Conservation (phyloP, 257 asterid species). For the Jasminum sambac region DNA sequence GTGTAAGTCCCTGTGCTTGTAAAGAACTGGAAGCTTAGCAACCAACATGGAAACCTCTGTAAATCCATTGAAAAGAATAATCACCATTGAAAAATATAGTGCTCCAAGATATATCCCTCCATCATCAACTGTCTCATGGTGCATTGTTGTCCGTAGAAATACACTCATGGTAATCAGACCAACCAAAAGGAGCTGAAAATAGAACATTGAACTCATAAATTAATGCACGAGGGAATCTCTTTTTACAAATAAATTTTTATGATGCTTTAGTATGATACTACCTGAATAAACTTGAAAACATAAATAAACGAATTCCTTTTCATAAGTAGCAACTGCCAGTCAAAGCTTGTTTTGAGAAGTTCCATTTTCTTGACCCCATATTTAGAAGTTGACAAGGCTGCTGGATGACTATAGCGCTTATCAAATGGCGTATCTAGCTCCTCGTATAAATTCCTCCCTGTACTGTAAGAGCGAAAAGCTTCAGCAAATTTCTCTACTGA, state of each 20-base stretch:
- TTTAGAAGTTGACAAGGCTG: slow-evolving; percentile 73
- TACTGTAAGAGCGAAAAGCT: slow-evolving; percentile 57
- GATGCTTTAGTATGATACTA: slow-evolving; percentile 28
- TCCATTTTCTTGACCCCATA: slow-evolving; percentile 74
- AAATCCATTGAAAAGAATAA: slow-evolving; percentile 89
- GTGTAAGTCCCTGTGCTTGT: slow-evolving; percentile 89
- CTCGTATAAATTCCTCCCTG: slow-evolving; percentile 62
- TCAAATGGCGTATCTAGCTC: slow-evolving; percentile 73
- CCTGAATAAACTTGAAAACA: slow-evolving; percentile 89
- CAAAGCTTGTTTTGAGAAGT: slow-evolving; percentile 71
- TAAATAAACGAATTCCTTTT: slow-evolving; percentile 85
- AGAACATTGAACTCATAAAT: slow-evolving; percentile 24
- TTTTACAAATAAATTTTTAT: slow-evolving; percentile 5
- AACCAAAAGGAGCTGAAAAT: slow-evolving; percentile 77
- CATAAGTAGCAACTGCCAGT: slow-evolving; percentile 88
- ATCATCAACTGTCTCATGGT: slow-evolving; percentile 78
- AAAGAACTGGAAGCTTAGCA: slow-evolving; percentile 87
- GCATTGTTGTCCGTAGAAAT: slow-evolving; percentile 82
- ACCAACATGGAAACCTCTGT: slow-evolving; percentile 95
- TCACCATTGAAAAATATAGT: slow-evolving; percentile 81
- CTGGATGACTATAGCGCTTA: slow-evolving; percentile 84
- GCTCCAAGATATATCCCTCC: slow-evolving; percentile 90
- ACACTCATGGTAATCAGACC: slow-evolving; percentile 93
- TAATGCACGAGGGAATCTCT: slow-evolving; percentile 21
- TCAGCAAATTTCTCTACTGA: slow-evolving; percentile 76